Conservation (phyloP, 495 filamentous ascomycete genomes). For the Tuber indicum region DNA sequence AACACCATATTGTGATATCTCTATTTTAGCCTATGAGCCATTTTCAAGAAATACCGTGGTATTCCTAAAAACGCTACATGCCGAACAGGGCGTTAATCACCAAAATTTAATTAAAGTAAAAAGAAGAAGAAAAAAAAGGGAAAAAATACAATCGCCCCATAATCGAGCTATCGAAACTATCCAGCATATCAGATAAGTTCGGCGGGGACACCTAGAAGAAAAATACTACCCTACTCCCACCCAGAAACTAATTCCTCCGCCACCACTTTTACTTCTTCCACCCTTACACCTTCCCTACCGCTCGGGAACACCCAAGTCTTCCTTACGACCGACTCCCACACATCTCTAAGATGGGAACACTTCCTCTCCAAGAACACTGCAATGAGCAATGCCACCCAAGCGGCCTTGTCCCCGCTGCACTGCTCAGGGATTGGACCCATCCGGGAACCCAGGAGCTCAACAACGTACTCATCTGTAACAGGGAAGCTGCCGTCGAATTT, state of each 20-base stretch:
- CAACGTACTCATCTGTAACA: slow-evolving; percentile 9
- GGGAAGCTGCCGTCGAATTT: slow-evolving; percentile 48
- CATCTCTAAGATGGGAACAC: slow-evolving; percentile 44
- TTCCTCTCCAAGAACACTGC: slow-evolving; percentile 48
- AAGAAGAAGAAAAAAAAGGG: background rate
- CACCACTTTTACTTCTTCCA: background rate
- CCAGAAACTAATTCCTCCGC: slow-evolving; percentile 4
- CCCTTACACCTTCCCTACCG: background rate
- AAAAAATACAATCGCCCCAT: background rate
- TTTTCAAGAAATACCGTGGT: too few species aligned
- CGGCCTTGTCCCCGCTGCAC: slow-evolving; percentile 16
- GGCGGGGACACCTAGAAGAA: background rate
- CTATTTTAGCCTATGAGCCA: too few species aligned
- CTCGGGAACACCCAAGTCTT: slow-evolving; percentile 50
- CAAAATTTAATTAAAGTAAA: background rate
- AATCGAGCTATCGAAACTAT: background rate
- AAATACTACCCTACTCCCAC: background rate
- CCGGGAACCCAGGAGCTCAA: slow-evolving; percentile 35
- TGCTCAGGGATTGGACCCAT: slow-evolving; percentile 15
- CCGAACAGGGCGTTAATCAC: too few species aligned
- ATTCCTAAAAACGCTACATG: too few species aligned
- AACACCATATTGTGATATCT: too few species aligned
- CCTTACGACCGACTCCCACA: slow-evolving; percentile 54
- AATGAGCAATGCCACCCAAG: slow-evolving; percentile 49
- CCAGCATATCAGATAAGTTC: too few species aligned